A percentile compares a stretch with the other conserved stretches of the same genome.
Evolutionary conservation across 164 flowering plant species (phyloP).

Genomic region (Dillenia suffruticosa): DNA sequence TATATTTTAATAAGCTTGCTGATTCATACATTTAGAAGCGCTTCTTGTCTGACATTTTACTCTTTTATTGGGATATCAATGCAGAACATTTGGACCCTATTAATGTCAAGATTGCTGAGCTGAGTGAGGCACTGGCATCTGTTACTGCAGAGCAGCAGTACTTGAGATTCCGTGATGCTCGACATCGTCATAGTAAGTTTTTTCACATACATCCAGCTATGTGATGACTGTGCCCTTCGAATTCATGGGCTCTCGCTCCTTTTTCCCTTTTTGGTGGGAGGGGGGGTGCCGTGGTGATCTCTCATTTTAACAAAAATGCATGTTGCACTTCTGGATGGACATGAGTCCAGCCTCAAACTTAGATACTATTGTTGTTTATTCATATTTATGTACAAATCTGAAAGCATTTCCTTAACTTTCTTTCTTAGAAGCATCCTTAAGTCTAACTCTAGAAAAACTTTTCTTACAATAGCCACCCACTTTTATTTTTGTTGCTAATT

Average conservation of each 20-base stretch:
- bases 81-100: constrained; percentile 94
- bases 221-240: background rate
- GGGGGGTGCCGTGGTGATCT: too few relatives aligned
- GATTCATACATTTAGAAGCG: too few relatives aligned
- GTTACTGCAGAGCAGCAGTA: constrained; percentile 92
- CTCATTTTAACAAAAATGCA: too few relatives aligned
- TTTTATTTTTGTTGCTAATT: constrained; percentile 4
- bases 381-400: too few relatives aligned
- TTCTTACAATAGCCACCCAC: background rate
- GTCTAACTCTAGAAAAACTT: background rate
- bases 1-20: background rate
- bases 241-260: background rate
- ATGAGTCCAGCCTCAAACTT: too few relatives aligned
- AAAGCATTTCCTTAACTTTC: too few relatives aligned
- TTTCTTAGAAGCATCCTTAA: too few relatives aligned
- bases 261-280: background rate
- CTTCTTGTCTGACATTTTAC: background rate
- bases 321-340: too few relatives aligned
- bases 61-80: constrained; percentile 8
- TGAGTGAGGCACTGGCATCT: constrained; percentile 88
- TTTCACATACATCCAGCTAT: background rate
- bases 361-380: too few relatives aligned
- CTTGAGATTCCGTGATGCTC: constrained; percentile 87
- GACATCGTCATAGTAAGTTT: constrained; percentile 91
- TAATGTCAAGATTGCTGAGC: constrained; percentile 89